Percentiles rank a stretch among this genome's conserved stretches.
Evolutionary conservation across 768 basidiomycete species (phyloP).

Genomic region (Mycena alexandri): DNA sequence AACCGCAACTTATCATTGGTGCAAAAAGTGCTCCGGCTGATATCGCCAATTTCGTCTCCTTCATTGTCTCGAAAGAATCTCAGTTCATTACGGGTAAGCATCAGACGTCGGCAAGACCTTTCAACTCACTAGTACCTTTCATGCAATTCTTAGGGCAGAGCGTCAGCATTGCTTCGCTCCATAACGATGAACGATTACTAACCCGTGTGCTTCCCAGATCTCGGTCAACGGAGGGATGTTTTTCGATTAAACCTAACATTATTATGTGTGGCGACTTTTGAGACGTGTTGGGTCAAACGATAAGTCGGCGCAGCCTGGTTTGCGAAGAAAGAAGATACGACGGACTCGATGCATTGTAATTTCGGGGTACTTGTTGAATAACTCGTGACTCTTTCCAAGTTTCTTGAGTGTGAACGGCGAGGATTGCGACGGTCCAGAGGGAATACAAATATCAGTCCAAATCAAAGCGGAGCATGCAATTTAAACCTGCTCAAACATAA

Average conservation of each 20-base stretch:
- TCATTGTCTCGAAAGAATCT: constrained; percentile 23
- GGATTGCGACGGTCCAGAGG: no score
- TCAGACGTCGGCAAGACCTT: no score
- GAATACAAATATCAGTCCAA: no score
- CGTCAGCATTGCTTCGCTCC: background rate
- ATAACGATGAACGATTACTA: background rate
- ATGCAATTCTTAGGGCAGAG: background rate
- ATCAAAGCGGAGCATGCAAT: background rate
- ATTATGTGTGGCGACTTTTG: no score
- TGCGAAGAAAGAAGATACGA: no score
- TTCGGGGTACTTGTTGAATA: no score
- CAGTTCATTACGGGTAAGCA: constrained; percentile 16
- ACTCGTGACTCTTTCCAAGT: no score
- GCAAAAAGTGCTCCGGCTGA: constrained; percentile 1
- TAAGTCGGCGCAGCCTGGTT: no score
- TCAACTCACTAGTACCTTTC: background rate
- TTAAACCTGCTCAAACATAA: constrained; percentile 52
- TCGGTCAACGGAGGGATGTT: constrained; percentile 3
- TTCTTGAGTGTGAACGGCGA: no score
- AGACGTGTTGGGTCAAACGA: no score
- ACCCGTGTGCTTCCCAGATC: background rate
- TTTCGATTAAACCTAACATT: no score
- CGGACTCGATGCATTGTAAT: no score
- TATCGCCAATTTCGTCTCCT: constrained; percentile 17
- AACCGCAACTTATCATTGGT: constrained; percentile 14